Percentiles rank a stretch among this genome's conserved stretches.
These are phyloP conservation scores for Raffaelea albimanens DNA, from an alignment of 2,329 filamentous ascomycete species.

Conservation along the genomic window DNA sequence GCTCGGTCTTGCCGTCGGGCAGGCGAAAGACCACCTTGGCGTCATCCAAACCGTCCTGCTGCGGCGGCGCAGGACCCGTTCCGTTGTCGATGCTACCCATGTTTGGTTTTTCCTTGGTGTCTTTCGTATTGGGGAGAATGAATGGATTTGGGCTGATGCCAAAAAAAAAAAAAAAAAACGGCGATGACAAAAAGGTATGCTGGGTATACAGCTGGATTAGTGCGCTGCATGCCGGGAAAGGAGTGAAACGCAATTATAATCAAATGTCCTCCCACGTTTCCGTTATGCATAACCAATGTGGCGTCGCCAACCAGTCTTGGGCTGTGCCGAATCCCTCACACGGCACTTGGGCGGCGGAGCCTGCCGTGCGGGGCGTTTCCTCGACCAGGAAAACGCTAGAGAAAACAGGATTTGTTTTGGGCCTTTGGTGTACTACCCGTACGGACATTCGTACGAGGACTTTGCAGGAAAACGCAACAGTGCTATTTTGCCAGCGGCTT, in stretches of 20 bases:
- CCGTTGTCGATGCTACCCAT: constrained; percentile 3
- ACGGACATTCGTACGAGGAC: too few species aligned
- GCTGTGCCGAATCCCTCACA: neutral
- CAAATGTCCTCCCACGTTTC: neutral
- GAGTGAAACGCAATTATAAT: neutral
- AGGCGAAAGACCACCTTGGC: constrained; percentile 6
- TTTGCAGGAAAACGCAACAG: too few species aligned
- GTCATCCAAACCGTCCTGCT: neutral
- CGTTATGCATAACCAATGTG: too few species aligned
- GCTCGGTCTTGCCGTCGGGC: constrained; percentile 9
- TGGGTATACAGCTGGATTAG: neutral
- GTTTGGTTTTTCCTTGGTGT: neutral
- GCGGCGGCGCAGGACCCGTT: neutral
- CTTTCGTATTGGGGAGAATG: too few species aligned
- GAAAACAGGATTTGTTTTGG: neutral
- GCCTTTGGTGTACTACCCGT: neutral
- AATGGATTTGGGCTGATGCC: too few species aligned
- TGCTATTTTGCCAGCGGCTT: too few species aligned
- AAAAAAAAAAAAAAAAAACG: too few species aligned
- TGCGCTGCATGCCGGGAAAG: neutral
- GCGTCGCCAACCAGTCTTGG: neutral
- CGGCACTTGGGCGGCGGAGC: neutral
- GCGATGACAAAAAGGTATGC: neutral
- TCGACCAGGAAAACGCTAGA: neutral
- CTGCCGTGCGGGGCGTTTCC: neutral